Percentiles rank a stretch among this genome's conserved stretches.
Conservation (phyloP, 2,329 filamentous ascomycete genomes). For the Biscogniauxia mediterranea region DNA sequence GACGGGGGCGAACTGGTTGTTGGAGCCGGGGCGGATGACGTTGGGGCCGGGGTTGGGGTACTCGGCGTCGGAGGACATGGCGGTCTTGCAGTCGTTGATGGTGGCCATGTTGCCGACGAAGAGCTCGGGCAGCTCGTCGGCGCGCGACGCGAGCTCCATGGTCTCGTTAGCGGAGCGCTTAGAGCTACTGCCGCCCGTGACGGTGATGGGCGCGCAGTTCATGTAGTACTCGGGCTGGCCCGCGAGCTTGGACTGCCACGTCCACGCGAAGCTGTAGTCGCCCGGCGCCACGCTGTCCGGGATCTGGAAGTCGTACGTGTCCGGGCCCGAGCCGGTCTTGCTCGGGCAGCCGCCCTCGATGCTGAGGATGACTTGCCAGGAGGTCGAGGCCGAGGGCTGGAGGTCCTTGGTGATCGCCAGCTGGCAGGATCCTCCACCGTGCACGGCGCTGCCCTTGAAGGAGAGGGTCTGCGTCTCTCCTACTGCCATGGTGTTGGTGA, state of each 20-base stretch:
- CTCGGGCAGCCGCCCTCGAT: slow-evolving; percentile 68
- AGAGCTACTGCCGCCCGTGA: slow-evolving; percentile 38
- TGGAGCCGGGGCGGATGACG: background rate
- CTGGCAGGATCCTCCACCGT: slow-evolving; percentile 75
- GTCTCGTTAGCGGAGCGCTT: slow-evolving; percentile 27
- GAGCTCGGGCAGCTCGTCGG: slow-evolving; percentile 57
- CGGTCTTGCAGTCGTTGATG: slow-evolving; percentile 52
- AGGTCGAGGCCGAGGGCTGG: slow-evolving; percentile 35
- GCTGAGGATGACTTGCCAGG: slow-evolving; percentile 70
- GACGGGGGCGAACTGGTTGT: slow-evolving; percentile 32
- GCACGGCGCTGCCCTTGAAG: slow-evolving; percentile 61
- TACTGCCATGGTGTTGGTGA: slow-evolving; percentile 42
- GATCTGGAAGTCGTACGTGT: slow-evolving; percentile 56
- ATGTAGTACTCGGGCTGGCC: slow-evolving; percentile 77
- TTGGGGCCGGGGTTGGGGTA: slow-evolving; percentile 50
- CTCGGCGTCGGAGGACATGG: slow-evolving; percentile 49
- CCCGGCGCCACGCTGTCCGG: slow-evolving; percentile 61
- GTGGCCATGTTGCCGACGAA: slow-evolving; percentile 64
- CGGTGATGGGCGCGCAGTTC: slow-evolving; percentile 67
- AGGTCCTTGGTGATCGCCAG: slow-evolving; percentile 65
- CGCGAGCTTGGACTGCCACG: slow-evolving; percentile 67
- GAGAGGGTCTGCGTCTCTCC: slow-evolving; percentile 45
- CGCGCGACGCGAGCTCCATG: slow-evolving; percentile 42
- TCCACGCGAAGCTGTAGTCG: slow-evolving; percentile 68
- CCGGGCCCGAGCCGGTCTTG: slow-evolving; percentile 37